Base-by-base conservation (phyloP, 148 eudicot genomes). In the Camellia lanceoleosa region DNA sequence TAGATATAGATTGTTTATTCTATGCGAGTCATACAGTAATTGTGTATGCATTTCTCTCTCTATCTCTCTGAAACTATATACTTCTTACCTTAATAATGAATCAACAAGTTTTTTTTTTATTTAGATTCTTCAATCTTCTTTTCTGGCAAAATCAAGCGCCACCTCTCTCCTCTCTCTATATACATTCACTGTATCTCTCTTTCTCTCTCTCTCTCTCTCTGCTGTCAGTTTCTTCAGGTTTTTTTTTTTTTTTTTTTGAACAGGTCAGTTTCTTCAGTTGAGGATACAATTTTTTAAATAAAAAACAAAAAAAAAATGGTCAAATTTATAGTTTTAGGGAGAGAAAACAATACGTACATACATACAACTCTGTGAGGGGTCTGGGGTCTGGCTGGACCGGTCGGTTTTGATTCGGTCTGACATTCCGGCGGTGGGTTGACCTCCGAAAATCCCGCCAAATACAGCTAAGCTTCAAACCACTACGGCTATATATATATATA, bases 61-160 rank as follows among this genome's bases (percentile, higher is more conserved):
- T 15, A 19, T 14, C 14, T 73, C 81, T 18, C 15, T 16, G 65
- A 13, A 51, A 71, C 41, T 84, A 51, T 13, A 16, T 68, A 78
- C 19, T 44, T 74, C 58, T 84, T 87, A 83, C 87, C 88, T 83
- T 66, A 71, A 30, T 30, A 30, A 83, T 20, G 61, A 72, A 64
- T 81, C 77, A 72, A 16, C 81, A 79, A 85, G 7, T 60, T 74
- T 73, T 30, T 30, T 30, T 30, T 30, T 82, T 66, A 62, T 78
- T 71, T 70, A 10, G 38, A 82, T 62, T 72, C 74, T 69, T 63
- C 77, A 80, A 73, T 78, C 68, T 71, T 78, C 7, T 10, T 71
- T 52, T 55, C 72, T 54, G 77, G 23, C 7, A 47, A 55, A 61
- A 52, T 44, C 19, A 49, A 72, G 78, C 83, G 38, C 75, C 16